phyloP scores from a whole-genome alignment of 805 yeast genomes.

The Saccharomycopsis vini region DNA sequence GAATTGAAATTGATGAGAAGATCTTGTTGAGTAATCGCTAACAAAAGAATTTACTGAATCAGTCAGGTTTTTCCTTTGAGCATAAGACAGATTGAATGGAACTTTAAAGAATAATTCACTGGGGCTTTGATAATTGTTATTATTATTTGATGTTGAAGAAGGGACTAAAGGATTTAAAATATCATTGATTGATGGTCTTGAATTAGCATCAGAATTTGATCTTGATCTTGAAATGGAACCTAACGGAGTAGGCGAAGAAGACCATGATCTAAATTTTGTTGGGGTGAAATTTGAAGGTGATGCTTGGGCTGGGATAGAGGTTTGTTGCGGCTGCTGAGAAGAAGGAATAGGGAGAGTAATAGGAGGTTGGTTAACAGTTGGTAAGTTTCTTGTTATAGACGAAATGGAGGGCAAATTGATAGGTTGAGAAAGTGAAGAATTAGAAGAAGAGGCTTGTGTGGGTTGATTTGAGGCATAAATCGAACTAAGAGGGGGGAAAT shows the following conservation, averaged over 20 bases:
- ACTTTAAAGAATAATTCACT: slow-evolving; percentile 54
- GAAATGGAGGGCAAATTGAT: too few relatives aligned
- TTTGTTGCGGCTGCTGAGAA: slow-evolving; percentile 11
- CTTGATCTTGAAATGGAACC: neutral
- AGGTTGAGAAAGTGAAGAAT: too few relatives aligned
- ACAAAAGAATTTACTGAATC: slow-evolving; percentile 44
- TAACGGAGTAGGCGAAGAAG: slow-evolving; percentile 6
- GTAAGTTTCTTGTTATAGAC: too few relatives aligned
- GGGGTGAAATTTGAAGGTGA: slow-evolving; percentile 3
- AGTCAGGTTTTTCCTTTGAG: slow-evolving; percentile 35
- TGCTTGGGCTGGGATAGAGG: slow-evolving; percentile 1
- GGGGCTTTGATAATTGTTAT: slow-evolving; percentile 17
- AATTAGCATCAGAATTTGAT: slow-evolving; percentile 4
- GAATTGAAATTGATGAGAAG: neutral
- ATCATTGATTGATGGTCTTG: neutral
- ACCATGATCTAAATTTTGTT: neutral
- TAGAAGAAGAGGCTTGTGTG: too few relatives aligned
- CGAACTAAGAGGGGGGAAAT: too few relatives aligned
- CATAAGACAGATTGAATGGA: slow-evolving; percentile 46
- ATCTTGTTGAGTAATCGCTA: slow-evolving; percentile 27
- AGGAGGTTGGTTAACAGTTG: slow-evolving; percentile 5
- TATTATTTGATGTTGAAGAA: neutral
- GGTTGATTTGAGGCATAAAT: too few relatives aligned
- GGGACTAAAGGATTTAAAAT: slow-evolving; percentile 1
- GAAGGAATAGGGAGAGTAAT: slow-evolving; percentile 3